These are phyloP conservation scores for Debaryomycetaceae sp. DNA, from an alignment of 1,139 yeast species.

Conservation along the genomic window DNA sequence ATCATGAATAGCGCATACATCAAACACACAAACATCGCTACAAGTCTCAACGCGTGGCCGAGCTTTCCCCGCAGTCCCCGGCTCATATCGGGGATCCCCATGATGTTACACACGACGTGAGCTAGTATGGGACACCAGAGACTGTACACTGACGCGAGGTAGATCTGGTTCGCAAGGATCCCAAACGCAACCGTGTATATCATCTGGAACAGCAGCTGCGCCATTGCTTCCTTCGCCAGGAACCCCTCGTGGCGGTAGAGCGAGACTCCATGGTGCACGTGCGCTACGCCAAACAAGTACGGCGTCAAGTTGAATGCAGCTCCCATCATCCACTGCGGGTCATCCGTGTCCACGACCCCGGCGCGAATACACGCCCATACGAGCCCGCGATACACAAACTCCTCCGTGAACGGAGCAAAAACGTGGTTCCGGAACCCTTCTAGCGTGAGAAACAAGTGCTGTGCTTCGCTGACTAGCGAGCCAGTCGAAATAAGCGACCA, in stretches of 20 bases:
- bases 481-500: constrained; percentile 6
- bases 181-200: constrained; percentile 77
- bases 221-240: constrained; percentile 20
- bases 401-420: constrained; percentile 86
- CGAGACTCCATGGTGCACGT: constrained; percentile 73
- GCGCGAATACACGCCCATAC: constrained; percentile 34
- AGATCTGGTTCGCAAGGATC: constrained; percentile 53
- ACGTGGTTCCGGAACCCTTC: constrained; percentile 55
- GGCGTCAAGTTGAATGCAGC: constrained; percentile 43
- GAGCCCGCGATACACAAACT: constrained; percentile 63
- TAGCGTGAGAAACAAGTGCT: constrained; percentile 19
- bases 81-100: constrained; percentile 59
- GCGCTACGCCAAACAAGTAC: constrained; percentile 80
- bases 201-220: constrained; percentile 46
- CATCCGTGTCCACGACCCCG: constrained; percentile 5
- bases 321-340: constrained; percentile 10
- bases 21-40: constrained; percentile 32
- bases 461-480: constrained; percentile 7
- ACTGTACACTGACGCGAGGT: constrained; percentile 34
- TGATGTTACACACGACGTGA: constrained; percentile 66
- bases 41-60: constrained; percentile 29
- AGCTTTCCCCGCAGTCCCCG: constrained; percentile 8
- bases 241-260: constrained; percentile 20
- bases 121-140: constrained; percentile 54
- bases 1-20: neutral